A percentile compares a stretch with the other conserved stretches of the same genome.
These are phyloP conservation scores for Pythium oligandrum DNA, from an alignment of 352 stramenopile genomes.

Conservation along the genomic window DNA sequence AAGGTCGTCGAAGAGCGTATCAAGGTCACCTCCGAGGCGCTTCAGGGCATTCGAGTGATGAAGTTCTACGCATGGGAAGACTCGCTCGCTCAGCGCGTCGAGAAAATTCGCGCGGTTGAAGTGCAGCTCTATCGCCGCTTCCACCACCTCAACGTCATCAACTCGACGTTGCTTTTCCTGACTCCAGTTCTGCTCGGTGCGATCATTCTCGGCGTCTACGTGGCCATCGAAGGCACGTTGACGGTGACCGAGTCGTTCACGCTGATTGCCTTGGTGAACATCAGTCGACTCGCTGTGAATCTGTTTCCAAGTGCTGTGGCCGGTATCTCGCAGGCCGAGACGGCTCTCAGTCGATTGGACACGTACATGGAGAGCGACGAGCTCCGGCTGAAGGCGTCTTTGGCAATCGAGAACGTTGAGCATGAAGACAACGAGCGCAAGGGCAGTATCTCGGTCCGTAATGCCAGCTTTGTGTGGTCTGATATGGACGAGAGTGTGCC, in stretches of 20 bases:
- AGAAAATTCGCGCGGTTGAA: conserved; percentile 18
- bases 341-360: background rate
- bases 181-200: background rate
- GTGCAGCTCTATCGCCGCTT: conserved; percentile 18
- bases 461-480: conserved; percentile 4
- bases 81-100: conserved; percentile 17
- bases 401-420: background rate
- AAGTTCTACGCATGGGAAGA: conserved; percentile 73
- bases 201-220: background rate
- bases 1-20: conserved; percentile 35
- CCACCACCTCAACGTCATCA: conserved; percentile 22
- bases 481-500: background rate
- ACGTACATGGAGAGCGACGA: background rate
- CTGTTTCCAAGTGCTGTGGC: background rate
- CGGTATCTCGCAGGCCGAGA: background rate
- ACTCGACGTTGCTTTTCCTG: conserved; percentile 11
- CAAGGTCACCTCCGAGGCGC: conserved; percentile 85
- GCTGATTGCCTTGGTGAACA: background rate
- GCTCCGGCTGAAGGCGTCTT: background rate
- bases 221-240: background rate
- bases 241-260: background rate
- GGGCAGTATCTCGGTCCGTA: conserved; percentile 1
- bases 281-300: background rate
- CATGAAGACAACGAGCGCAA: background rate
- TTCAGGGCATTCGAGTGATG: conserved; percentile 72